Evolutionary conservation across 2,329 filamentous ascomycete species (phyloP), one percentile per base, ranked within the genome.

Genomic region (Ascochyta viciae-villosae): DNA sequence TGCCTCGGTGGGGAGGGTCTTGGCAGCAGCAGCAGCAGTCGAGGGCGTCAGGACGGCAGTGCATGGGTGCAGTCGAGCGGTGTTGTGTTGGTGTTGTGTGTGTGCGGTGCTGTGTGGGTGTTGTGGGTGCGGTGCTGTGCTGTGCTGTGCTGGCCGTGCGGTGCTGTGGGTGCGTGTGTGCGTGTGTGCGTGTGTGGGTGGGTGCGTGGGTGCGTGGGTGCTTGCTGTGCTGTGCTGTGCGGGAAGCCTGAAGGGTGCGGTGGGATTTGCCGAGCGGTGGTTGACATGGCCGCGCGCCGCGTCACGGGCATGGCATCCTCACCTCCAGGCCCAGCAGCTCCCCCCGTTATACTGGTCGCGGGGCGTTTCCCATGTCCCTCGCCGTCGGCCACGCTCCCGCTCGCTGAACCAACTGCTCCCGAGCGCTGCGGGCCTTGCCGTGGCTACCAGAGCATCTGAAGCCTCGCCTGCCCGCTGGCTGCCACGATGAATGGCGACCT

Each of bases 401-500:
- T 50, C 57, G 50, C 65, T 56, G 55, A 59, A 54, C 55, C 40
- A 61, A 52, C 49, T 54, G 61, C 50, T 44, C 65, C 57, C 53
- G 53, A 51, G 53, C 38, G 53, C 53, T 39, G 59, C 61, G 60
- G 63, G 57, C 61, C 39, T 49, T 63, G 58, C 59, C 60, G 57
- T 56, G 52, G 59, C 65, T 58, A 56, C 57, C 63, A 60, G 58
- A 50, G 52, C 29, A 63, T 65, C 61, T 51, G 47, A 33, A 47
- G 54, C 49, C 12, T 34, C 48, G 54, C 47, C 29, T 12, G 29
- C 29, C 62, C 69, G 54, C 45, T 46, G 55, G 58, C 68, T 61
- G 62, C 64, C 67, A 72, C 74, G 76, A 97, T 97, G 92, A 91
- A 92, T 80, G 91, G 91, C 78, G 92, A 96, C 81, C 81, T 96